Conservation (phyloP, 805 yeast genomes). For the Wickerhamomyces chaumierensis region DNA sequence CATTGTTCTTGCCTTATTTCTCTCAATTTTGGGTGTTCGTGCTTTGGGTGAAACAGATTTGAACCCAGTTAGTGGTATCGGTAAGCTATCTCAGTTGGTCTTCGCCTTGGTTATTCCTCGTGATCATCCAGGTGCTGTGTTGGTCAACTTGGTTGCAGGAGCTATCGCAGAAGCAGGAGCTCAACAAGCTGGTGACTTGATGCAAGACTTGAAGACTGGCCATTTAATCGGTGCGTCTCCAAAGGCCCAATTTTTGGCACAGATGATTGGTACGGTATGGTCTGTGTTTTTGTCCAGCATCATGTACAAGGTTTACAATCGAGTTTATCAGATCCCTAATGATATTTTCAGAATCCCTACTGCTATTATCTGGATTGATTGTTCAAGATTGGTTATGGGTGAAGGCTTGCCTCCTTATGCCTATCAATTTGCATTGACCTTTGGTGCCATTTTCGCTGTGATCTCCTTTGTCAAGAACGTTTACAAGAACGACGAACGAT, state of each 20-base stretch:
- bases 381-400: conserved; percentile 88
- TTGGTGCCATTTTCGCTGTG: conserved; percentile 59
- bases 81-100: conserved; percentile 81
- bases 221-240: conserved; percentile 88
- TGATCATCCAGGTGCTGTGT: conserved; percentile 66
- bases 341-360: conserved; percentile 81
- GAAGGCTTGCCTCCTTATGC: conserved; percentile 81
- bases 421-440: conserved; percentile 40
- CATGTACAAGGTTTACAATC: conserved; percentile 74
- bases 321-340: conserved; percentile 80
- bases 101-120: conserved; percentile 76
- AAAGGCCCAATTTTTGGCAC: conserved; percentile 83
- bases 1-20: conserved; percentile 59
- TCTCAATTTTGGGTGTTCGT: conserved; percentile 81
- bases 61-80: conserved; percentile 94
- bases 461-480: conserved; percentile 57
- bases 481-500: conserved; percentile 26
- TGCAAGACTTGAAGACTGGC: conserved; percentile 96
- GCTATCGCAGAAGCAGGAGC: conserved; percentile 98
- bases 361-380: conserved; percentile 93
- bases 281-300: conserved; percentile 70
- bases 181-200: conserved; percentile 95
- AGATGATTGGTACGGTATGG: conserved; percentile 77
- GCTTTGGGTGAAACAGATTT: conserved; percentile 95
- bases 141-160: conserved; percentile 85